phyloP scores from a whole-genome alignment of 2,329 filamentous ascomycete genomes.

The Clarireedia monteithiana region DNA sequence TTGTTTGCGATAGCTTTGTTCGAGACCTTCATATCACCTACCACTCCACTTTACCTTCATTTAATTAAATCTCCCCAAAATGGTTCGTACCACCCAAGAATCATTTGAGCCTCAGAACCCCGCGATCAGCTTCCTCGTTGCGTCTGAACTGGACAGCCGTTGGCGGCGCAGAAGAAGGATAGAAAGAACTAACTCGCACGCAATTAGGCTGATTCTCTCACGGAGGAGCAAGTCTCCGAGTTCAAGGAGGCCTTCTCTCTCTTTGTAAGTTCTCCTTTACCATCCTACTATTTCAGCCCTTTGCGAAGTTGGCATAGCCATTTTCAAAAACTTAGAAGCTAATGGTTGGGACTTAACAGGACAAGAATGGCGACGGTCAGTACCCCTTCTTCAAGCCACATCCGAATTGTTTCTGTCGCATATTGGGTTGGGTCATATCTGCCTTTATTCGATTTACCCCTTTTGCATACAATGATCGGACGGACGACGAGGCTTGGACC shows the following conservation, averaged over 20 bases:
- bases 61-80: neutral
- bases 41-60: neutral
- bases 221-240: slow-evolving; percentile 99
- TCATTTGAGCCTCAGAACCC: neutral
- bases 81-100: neutral
- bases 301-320: slow-evolving; percentile 10
- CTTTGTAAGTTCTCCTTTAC: slow-evolving; percentile 67
- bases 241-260: slow-evolving; percentile 99
- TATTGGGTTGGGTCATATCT: neutral
- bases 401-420: neutral
- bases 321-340: slow-evolving; percentile 19
- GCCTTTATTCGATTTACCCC: neutral
- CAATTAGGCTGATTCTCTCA: slow-evolving; percentile 86
- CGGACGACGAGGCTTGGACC: no score
- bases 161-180: neutral
- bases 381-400: slow-evolving; percentile 25
- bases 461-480: neutral
- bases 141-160: no score
- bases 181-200: slow-evolving; percentile 10
- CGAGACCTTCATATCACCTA: neutral
- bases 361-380: slow-evolving; percentile 89
- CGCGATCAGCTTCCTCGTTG: neutral
- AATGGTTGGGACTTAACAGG: slow-evolving; percentile 41
- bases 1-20: neutral
- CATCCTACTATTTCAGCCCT: slow-evolving; percentile 12